Evolutionary conservation across 352 stramenopile genomes (phyloP), one percentile per base, ranked within the genome.

Genomic region (Phytophthora sansomeana): DNA sequence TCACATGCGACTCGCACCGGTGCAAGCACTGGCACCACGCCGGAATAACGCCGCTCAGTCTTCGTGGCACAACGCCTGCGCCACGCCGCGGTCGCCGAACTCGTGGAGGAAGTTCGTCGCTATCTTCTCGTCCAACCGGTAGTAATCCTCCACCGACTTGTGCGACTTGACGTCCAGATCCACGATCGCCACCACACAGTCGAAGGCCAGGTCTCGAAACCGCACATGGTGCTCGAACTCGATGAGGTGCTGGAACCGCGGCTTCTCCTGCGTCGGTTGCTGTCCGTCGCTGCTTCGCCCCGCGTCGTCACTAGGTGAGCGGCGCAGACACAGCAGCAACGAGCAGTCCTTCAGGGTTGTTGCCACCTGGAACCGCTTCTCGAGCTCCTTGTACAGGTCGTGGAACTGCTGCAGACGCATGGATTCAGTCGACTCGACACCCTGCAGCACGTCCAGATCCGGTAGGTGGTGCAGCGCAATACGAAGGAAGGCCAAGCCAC

Each of bases 81-180:
- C 72, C 1, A 74, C 44, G 11, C 64, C 72, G 11, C 59, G 63
- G 33, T 72, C 72, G 50, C 71, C 71, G 52, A 86, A 83, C 50
- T 80, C 74, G 52, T 39, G 56, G 17, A 74, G 58, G 52, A 87
- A 92, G 61, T 90, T 83, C 53, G 72, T 64, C 32, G 81, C 81
- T 21, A 96, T 96, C 70, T 89, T 88, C 42, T 92, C 75, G 65
- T 96, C 89, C 19, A 95, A 67, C 6, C 77, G 75, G 63, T 87
- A 92, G 70, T 95, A 96, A 62, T 92, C 80, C 35, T 80, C 77
- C 43, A 96, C 78, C 9, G 86, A 92, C 65, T 95, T 95, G 81
- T 95, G 85, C 46, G 85, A 90, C 73, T 96, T 97, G 63, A 92
- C 77, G 56, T 97, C 88, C 49, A 97, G 58, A 54, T 97, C 87